Evolutionary conservation across 176 grass and related monocot genomes (phyloP), one percentile per base, ranked within the genome.

Genomic region (Cymbopogon citratus): DNA sequence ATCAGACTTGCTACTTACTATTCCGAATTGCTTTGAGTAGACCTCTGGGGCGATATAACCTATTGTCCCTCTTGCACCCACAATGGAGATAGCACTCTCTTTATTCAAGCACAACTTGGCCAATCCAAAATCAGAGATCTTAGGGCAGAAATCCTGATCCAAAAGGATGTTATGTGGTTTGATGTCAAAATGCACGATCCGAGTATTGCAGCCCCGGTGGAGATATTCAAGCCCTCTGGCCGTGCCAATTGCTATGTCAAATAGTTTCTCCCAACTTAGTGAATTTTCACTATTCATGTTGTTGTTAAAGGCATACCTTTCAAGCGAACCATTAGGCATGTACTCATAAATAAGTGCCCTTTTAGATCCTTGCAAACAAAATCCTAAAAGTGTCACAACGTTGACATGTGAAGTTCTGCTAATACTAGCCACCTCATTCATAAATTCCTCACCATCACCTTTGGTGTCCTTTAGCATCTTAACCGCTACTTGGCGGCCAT

Each of bases 271-370:
- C 80, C 80, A 88, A 1, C 43, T 29, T 18, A 87, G 31, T 6
- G 6, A 71, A 66, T 49, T 29, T 52, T 44, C 28, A 71, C 18
- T 29, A 13, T 19, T 1, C 5, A 36, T 9, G 3, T 5, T 26
- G 4, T 7, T 14, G 6, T 9, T 44, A 16, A 78, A 83, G 28
- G 75, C 69, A 56, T 78, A 83, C 59, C 15, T 79, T 70, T 88
- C 86, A 21, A 88, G 57, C 21, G 86, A 84, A 43, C 82, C 85
- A 52, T 85, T 88, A 0, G 76, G 77, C 86, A 88, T 91, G 49
- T 83, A 91, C 41, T 88, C 90, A 2, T 91, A 88, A 13, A 91
- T 52, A 6, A 91, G 73, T 31, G 83, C 90, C 28, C 89, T 73
- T 73, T 85, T 88, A 5, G 81, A 63, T 40, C 85, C 85, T 77